A percentile compares a stretch with the other conserved stretches of the same genome.
Conservation (phyloP, 768 basidiomycete species). For the Mycena sanguinolenta region DNA sequence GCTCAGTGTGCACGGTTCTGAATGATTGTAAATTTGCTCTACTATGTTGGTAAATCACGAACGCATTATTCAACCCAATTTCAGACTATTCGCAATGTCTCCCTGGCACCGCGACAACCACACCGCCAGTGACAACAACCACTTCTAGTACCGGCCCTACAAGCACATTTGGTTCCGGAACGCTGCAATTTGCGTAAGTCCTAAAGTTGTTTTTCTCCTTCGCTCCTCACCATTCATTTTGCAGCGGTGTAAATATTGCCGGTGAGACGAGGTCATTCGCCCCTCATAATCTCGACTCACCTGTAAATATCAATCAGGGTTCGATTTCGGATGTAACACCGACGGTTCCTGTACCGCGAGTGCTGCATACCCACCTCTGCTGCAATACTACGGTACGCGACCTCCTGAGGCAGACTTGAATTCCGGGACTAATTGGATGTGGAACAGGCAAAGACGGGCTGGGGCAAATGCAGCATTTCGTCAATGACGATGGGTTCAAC, state of each 20-base stretch:
- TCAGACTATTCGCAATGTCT: slow-evolving; percentile 16
- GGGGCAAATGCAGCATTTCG: slow-evolving; percentile 74
- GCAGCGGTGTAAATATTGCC: slow-evolving; percentile 30
- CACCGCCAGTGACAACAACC: not conserved
- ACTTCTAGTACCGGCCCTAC: not conserved
- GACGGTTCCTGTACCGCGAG: slow-evolving; percentile 12
- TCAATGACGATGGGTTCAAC: slow-evolving; percentile 65
- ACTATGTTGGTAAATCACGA: not conserved
- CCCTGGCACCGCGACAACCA: slow-evolving; percentile 13
- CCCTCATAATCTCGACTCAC: not conserved
- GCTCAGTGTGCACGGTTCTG: slow-evolving; percentile 9
- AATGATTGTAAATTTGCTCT: not conserved
- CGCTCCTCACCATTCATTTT: not conserved
- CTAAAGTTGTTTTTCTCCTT: not conserved
- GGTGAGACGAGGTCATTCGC: not conserved
- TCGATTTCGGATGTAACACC: slow-evolving; percentile 26
- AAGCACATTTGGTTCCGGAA: slow-evolving; percentile 1
- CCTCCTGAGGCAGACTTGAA: no score
- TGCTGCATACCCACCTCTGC: slow-evolving; percentile 20
- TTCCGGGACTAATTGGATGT: no score
- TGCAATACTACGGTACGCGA: slow-evolving; percentile 13
- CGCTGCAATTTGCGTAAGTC: slow-evolving; percentile 12
- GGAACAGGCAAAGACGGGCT: slow-evolving; percentile 56
- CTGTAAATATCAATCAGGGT: slow-evolving; percentile 1
- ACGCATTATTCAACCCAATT: not conserved